Percentiles rank a stretch among this genome's conserved stretches.
phyloP scores from a whole-genome alignment of 257 asterid genomes.

The Salvia miltiorrhiza region DNA sequence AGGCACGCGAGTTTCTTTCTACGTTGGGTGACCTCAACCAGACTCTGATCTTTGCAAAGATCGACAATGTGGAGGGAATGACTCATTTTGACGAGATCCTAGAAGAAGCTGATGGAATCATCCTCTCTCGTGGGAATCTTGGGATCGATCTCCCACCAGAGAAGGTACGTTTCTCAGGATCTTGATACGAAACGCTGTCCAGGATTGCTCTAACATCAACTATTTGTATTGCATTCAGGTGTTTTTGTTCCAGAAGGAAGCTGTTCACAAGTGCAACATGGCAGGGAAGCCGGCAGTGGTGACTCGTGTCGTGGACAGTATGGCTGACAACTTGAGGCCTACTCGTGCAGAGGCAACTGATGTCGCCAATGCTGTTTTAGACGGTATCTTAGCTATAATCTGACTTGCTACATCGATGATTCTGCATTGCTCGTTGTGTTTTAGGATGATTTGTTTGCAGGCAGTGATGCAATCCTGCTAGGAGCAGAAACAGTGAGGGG shows the following conservation, averaged over 20 bases:
- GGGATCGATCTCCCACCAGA: slow-evolving; percentile 98
- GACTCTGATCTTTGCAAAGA: slow-evolving; percentile 78
- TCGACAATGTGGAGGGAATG: slow-evolving; percentile 95
- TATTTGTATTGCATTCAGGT: slow-evolving; percentile 40
- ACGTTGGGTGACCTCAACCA: slow-evolving; percentile 64
- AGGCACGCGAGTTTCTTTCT: slow-evolving; percentile 87
- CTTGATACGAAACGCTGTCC: neutral
- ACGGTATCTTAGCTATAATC: slow-evolving; percentile 48
- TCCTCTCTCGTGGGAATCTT: slow-evolving; percentile 91
- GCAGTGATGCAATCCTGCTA: slow-evolving; percentile 55
- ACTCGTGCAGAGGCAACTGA: slow-evolving; percentile 99
- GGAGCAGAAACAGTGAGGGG: slow-evolving; percentile 66
- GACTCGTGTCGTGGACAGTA: slow-evolving; percentile 93
- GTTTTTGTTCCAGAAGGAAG: slow-evolving; percentile 84
- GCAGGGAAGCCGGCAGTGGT: slow-evolving; percentile 96
- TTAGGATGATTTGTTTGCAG: slow-evolving; percentile 17
- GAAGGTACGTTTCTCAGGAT: slow-evolving; percentile 46
- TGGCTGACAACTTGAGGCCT: slow-evolving; percentile 93
- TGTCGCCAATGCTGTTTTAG: slow-evolving; percentile 93
- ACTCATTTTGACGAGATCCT: slow-evolving; percentile 86
- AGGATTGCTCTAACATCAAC: too few species aligned
- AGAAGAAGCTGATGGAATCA: slow-evolving; percentile 92
- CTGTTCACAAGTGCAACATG: slow-evolving; percentile 78
- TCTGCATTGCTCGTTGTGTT: neutral
- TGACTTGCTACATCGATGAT: too few species aligned